These are phyloP conservation scores for Haberlea rhodopensis DNA, from an alignment of 257 asterid species.

Conservation along the genomic window DNA sequence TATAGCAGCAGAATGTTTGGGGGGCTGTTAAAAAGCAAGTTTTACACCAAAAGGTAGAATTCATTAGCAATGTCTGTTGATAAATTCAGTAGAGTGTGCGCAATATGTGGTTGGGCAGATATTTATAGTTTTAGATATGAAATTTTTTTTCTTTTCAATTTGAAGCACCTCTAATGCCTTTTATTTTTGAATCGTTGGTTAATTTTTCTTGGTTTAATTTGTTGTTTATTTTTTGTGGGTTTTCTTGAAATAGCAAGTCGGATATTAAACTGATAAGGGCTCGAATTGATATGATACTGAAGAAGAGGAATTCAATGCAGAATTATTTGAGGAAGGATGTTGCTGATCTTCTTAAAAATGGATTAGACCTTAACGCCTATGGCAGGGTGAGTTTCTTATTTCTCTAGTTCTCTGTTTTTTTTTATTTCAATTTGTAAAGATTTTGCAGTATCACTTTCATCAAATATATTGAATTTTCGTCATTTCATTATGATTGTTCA, in stretches of 20 bases:
- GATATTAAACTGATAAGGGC: constrained; percentile 52
- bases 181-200: background rate
- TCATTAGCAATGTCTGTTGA: background rate
- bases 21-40: constrained; percentile 61
- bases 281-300: constrained; percentile 57
- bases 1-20: constrained; percentile 44
- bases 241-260: constrained; percentile 53
- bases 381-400: constrained; percentile 59
- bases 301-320: constrained; percentile 72
- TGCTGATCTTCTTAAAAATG: constrained; percentile 65
- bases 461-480: no score
- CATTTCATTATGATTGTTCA: no score
- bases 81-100: no score
- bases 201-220: constrained; percentile 3
- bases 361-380: constrained; percentile 57
- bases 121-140: no score
- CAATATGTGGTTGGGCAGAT: no score
- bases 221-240: background rate
- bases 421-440: background rate
- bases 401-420: background rate
- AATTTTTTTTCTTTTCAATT: background rate
- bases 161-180: no score
- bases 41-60: constrained; percentile 61
- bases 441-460: no score
- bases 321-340: constrained; percentile 71